A percentile compares a stretch with the other conserved stretches of the same genome.
Evolutionary conservation across 1,284 basidiomycete genomes (phyloP).

Genomic region (Hymenochaete sp.): DNA sequence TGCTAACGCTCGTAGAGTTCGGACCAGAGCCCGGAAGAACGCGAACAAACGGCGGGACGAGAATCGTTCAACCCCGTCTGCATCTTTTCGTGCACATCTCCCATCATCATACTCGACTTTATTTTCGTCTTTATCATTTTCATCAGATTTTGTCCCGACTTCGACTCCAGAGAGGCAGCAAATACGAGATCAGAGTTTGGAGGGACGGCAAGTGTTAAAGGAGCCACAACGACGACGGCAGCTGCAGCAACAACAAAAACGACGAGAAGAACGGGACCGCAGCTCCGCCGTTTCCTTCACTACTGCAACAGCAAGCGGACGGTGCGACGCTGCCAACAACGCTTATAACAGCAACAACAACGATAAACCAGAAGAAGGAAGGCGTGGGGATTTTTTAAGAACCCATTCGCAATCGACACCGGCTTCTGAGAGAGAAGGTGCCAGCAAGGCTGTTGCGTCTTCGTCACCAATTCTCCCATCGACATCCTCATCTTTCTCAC

Average conservation of each 20-base stretch:
- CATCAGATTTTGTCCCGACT: not conserved
- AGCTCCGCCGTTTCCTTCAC: no score
- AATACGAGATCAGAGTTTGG: no score
- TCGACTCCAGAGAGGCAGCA: not conserved
- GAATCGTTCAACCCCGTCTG: not conserved
- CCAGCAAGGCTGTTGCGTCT: no score
- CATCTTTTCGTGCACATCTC: conserved; percentile 4
- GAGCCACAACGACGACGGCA: not conserved
- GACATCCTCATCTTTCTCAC: no score
- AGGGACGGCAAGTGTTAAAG: no score
- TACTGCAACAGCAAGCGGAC: no score
- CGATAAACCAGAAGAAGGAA: not conserved
- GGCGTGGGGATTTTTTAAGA: no score
- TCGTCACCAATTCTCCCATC: no score
- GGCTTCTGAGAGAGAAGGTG: no score
- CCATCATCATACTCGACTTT: not conserved
- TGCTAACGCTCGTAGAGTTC: no score
- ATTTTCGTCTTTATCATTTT: not conserved
- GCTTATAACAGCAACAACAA: not conserved
- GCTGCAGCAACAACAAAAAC: not conserved
- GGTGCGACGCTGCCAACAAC: not conserved
- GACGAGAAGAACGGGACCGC: no score
- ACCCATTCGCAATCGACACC: no score
- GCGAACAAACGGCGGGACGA: not conserved
- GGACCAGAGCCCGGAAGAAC: not conserved